Evolutionary conservation across 2,329 filamentous ascomycete genomes (phyloP), one percentile per base, ranked within the genome.

Genomic region (Cephalotrichum gorgonifer): DNA sequence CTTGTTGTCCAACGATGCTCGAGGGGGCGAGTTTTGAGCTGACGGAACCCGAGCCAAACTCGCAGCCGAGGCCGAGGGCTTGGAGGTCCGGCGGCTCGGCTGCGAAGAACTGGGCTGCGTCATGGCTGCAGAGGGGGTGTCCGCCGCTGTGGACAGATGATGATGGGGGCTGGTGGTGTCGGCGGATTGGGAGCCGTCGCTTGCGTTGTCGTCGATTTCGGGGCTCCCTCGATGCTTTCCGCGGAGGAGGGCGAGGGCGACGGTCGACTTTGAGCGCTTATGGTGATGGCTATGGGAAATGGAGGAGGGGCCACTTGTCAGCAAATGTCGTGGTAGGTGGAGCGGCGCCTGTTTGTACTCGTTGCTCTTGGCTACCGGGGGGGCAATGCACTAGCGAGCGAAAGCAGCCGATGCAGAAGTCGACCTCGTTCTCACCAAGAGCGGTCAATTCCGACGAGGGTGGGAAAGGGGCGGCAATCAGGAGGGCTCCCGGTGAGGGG

Each of bases 241-340:
- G 53, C 76, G 69, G 61, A 82, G 63, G 59, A 82, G 60, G 61
- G 76, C 69, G 55, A 79, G 62, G 43, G 74, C 69, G 46, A 69
- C 68, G 38, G 72, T 57, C 47, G 71, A 78, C 61, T 74, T 81
- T 50, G 76, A 75, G 53, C 72, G 74, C 64, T 72, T 76, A n/a
- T n/a, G n/a, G 58, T 78, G 76, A 54, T 60, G 58, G 53, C 62
- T 68, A 52, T 22, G 23, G 48, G 33, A 33, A 23, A n/a, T n/a
- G n/a, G 35, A 44, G 26, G 14, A 33, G 23, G 28, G 45, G 33
- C 17, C 45, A 47, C 22, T 39, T 47, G 45, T 47, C 45, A 47
- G 45, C 45, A 17, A 47, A 47, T n/a, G 23, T 27, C 15, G n/a
- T 39, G 35, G 17, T 20, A 4, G 15, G 30, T 14, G 30, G 35